Base-by-base conservation (phyloP, 345 rosid species). In the Camelina hispida region DNA sequence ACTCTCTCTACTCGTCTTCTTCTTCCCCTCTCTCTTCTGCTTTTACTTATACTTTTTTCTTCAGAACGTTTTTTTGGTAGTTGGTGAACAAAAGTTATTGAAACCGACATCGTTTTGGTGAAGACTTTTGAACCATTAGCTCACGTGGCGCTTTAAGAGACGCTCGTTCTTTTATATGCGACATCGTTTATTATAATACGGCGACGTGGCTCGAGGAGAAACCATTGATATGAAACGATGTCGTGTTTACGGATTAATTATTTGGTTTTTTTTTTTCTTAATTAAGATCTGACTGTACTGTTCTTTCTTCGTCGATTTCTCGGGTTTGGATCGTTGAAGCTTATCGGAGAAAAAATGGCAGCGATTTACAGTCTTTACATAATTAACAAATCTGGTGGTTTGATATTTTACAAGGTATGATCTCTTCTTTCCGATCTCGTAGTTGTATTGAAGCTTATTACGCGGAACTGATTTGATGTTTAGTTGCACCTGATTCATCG, bases 381-480 rank as follows among this genome's bases (percentile, higher is more conserved):
- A 46, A 89, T 91, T 62, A 89, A 91, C 86, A 91, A 91, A 81
- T 91, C 97, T 34, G 97, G 95, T 47, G 97, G 97, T 47, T 84
- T 89, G 76, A 91, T 91, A 61, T 89, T 83, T 71, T 87, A 89
- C 81, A 93, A 91, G 97, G 96, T 89, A 82, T n/a, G 30, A 17
- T 43, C 6, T 34, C 4, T 68, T 44, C 14, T 40, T 57, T 58
- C 43, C 22, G 23, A 53, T 76, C 54, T 76, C 54, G 14, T 4
- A 25, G 53, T 28, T 51, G 42, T 38, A 38, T 37, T 0, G 40
- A 37, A 37, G 10, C 13, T 43, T 5, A 40, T 40, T 4, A 43
- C 47, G 51, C 55, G 53, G 66, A 55, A 0, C 68, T 50, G 7
- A 18, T 50, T 28, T 25, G 47, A 42, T 52, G 68, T 43, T 28